phyloP scores from a whole-genome alignment of 2,329 filamentous ascomycete species.

The Diplodia corticola region DNA sequence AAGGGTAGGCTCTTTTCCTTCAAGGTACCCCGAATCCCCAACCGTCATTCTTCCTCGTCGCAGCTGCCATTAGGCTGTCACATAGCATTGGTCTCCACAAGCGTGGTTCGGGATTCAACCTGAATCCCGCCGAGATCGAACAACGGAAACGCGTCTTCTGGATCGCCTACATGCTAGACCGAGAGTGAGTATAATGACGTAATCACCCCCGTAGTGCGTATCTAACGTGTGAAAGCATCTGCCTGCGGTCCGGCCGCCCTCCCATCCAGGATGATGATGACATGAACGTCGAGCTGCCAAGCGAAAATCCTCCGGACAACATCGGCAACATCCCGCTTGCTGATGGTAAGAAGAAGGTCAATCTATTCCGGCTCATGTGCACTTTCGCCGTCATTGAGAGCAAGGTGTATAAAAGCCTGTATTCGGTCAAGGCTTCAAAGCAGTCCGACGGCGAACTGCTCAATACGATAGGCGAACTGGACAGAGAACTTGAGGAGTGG shows the following conservation, averaged over 20 bases:
- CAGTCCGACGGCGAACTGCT: conserved; percentile 90
- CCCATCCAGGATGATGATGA: conserved; percentile 75
- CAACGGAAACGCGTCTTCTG: conserved; percentile 79
- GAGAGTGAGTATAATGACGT: conserved; percentile 55
- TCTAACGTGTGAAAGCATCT: conserved; percentile 52
- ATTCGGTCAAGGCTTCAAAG: conserved; percentile 88
- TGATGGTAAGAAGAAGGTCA: conserved; percentile 89
- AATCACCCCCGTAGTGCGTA: not conserved
- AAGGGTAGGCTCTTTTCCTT: conserved; percentile 71
- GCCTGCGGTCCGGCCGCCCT: conserved; percentile 69
- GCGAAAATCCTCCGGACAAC: conserved; percentile 85
- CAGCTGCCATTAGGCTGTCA: conserved; percentile 83
- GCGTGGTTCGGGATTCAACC: conserved; percentile 84
- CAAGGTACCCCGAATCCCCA: conserved; percentile 97
- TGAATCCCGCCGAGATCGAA: conserved; percentile 92
- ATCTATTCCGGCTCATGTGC: conserved; percentile 90
- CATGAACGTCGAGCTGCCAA: conserved; percentile 95
- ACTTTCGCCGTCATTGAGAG: conserved; percentile 90
- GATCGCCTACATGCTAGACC: conserved; percentile 74
- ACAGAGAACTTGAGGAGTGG: conserved; percentile 82
- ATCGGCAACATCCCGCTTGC: conserved; percentile 91
- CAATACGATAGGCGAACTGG: conserved; percentile 93
- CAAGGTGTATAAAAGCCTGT: conserved; percentile 88
- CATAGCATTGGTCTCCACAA: conserved; percentile 97
- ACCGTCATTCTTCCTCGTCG: conserved; percentile 86